A percentile compares a stretch with the other conserved stretches of the same genome.
phyloP scores from a whole-genome alignment of 176 grass and related monocot species.

The Oryza officinalis region DNA sequence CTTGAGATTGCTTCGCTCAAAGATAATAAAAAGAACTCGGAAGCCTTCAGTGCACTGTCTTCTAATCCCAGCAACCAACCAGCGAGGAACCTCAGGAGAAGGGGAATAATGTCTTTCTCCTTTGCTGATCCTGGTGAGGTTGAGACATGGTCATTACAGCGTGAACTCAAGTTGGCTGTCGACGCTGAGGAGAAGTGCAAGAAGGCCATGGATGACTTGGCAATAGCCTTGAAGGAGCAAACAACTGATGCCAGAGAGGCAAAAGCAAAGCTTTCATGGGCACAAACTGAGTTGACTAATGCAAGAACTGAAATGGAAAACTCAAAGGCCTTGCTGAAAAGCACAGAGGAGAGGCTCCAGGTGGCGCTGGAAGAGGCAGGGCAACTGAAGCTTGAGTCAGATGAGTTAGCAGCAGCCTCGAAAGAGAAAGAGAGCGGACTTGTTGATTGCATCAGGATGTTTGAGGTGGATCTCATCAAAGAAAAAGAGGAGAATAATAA shows the following conservation, averaged over 20 bases:
- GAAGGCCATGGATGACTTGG: conserved; percentile 95
- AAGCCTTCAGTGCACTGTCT: conserved; percentile 13
- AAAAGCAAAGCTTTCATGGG: conserved; percentile 45
- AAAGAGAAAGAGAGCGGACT: conserved; percentile 72
- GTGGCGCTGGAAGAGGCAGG: conserved; percentile 56
- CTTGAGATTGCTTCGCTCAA: conserved; percentile 59
- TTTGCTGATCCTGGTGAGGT: conserved; percentile 38
- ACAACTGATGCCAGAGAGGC: conserved; percentile 49
- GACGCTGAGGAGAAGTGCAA: conserved; percentile 88
- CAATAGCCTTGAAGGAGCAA: conserved; percentile 71
- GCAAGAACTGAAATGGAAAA: conserved; percentile 54
- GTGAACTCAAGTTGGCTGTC: conserved; percentile 65
- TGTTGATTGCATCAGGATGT: conserved; percentile 68
- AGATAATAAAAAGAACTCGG: conserved; percentile 52
- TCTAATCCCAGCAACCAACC: conserved; percentile 27
- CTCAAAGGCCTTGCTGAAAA: conserved; percentile 32
- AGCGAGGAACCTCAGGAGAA: conserved; percentile 44
- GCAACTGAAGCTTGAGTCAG: conserved; percentile 44
- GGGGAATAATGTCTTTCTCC: conserved; percentile 53
- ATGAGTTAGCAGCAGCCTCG: conserved; percentile 55
- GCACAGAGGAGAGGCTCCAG: conserved; percentile 43
- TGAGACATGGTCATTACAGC: conserved; percentile 55
- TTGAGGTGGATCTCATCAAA: conserved; percentile 60
- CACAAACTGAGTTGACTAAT: conserved; percentile 58
- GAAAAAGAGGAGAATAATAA: conserved; percentile 67